Evolutionary conservation across 176 grass and related monocot species (phyloP).

Genomic region (Carex kokanica): DNA sequence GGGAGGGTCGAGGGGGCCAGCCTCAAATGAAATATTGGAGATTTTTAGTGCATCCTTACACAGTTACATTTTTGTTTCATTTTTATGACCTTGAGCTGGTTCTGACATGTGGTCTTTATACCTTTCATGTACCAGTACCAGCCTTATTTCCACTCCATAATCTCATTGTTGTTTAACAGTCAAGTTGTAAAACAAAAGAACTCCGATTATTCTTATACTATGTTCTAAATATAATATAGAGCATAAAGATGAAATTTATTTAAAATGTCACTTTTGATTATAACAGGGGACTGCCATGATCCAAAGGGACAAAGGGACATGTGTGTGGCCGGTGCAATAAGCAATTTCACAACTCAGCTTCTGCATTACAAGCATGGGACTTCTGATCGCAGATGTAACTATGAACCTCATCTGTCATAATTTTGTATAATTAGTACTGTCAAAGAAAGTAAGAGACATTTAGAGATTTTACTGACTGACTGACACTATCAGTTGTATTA

Average conservation of each 20-base stretch:
- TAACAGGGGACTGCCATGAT: conserved; percentile 70
- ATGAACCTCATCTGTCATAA: not conserved
- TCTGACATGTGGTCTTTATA: not conserved
- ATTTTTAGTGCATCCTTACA: not conserved
- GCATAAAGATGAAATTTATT: not conserved
- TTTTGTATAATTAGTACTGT: not conserved
- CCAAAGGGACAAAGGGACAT: conserved; percentile 46
- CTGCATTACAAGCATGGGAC: conserved; percentile 71
- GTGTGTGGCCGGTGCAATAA: conserved; percentile 78
- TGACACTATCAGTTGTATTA: too few species aligned
- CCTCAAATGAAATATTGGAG: too few species aligned
- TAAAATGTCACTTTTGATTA: not conserved
- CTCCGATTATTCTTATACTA: too few species aligned
- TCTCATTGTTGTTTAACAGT: not conserved
- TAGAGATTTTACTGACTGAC: not conserved
- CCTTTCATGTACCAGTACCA: not conserved
- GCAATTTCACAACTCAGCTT: conserved; percentile 80
- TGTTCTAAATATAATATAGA: too few species aligned
- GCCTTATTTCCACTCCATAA: not conserved
- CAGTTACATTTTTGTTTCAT: not conserved
- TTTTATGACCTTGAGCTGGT: not conserved
- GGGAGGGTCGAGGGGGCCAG: too few species aligned
- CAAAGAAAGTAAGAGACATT: not conserved
- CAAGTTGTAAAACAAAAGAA: not conserved
- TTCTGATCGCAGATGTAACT: conserved; percentile 70